phyloP scores from a whole-genome alignment of 345 rosid genomes.

The Dipteronia sinensis region DNA sequence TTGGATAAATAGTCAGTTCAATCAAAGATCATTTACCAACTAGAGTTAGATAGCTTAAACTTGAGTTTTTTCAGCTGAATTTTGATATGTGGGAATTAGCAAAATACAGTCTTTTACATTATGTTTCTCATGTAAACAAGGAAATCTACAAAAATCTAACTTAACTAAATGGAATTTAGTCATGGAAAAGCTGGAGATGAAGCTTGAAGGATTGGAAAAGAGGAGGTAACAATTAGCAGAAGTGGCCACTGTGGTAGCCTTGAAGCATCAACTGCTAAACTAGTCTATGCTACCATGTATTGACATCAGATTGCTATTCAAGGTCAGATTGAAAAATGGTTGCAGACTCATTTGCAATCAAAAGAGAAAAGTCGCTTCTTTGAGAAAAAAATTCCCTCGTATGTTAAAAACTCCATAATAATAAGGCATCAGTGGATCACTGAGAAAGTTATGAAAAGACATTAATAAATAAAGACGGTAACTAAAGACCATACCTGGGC shows the following conservation, averaged over 20 bases:
- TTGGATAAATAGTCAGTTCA: background rate
- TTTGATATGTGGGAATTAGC: background rate
- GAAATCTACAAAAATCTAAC: background rate
- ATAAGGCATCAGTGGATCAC: no score
- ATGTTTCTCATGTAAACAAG: background rate
- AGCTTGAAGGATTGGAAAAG: background rate
- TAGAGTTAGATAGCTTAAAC: no score
- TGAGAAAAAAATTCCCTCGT: background rate
- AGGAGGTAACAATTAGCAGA: conserved; percentile 1
- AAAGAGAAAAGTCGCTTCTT: background rate
- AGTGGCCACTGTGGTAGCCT: background rate
- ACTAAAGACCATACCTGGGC: conserved; percentile 56
- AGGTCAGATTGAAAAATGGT: background rate
- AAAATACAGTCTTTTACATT: background rate
- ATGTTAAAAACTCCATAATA: background rate
- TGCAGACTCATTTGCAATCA: background rate
- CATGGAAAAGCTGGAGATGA: background rate
- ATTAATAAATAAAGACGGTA: background rate
- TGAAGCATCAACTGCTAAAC: background rate
- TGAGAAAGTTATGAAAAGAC: no score
- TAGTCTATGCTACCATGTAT: background rate
- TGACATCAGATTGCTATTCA: background rate
- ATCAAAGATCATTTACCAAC: background rate
- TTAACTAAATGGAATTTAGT: background rate
- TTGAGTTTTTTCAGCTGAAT: background rate